These are phyloP conservation scores for Kregervanrija delftensis DNA, from an alignment of 805 yeast species.

Conservation along the genomic window DNA sequence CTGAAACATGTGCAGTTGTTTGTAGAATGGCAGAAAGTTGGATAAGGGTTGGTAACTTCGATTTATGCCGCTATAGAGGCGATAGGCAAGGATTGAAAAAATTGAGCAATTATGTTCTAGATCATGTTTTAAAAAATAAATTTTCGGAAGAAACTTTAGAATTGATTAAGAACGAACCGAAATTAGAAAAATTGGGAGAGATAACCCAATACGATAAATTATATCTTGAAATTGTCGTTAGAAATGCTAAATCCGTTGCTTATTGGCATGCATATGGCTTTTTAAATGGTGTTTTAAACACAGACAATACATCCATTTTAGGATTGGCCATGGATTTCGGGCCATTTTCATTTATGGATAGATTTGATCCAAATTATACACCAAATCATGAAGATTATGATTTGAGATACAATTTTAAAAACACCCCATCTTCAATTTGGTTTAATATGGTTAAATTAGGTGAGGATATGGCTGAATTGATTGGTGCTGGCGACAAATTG, in stretches of 20 bases:
- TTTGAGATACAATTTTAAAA: slow-evolving; percentile 69
- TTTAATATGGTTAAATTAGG: slow-evolving; percentile 87
- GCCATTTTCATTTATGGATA: slow-evolving; percentile 88
- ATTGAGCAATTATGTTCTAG: slow-evolving; percentile 67
- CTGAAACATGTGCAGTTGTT: slow-evolving; percentile 81
- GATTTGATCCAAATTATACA: slow-evolving; percentile 72
- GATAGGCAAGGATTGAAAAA: slow-evolving; percentile 55
- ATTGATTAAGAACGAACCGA: slow-evolving; percentile 26
- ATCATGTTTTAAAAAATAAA: slow-evolving; percentile 43
- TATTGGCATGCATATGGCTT: slow-evolving; percentile 90
- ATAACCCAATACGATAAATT: slow-evolving; percentile 61
- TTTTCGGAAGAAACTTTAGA: slow-evolving; percentile 20
- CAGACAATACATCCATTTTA: slow-evolving; percentile 86
- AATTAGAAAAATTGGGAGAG: slow-evolving; percentile 22
- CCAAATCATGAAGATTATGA: slow-evolving; percentile 84
- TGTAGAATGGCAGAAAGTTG: slow-evolving; percentile 79
- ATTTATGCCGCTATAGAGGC: slow-evolving; percentile 67
- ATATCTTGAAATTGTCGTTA: slow-evolving; percentile 60
- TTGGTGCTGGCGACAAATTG: slow-evolving; percentile 61
- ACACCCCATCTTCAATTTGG: slow-evolving; percentile 83
- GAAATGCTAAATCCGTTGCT: slow-evolving; percentile 75
- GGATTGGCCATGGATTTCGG: slow-evolving; percentile 93
- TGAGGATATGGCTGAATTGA: slow-evolving; percentile 72
- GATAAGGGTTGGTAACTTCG: slow-evolving; percentile 87
- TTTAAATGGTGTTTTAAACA: slow-evolving; percentile 87